These are phyloP conservation scores for Mariannaea elegans DNA, from an alignment of 2,329 filamentous ascomycete genomes.

Conservation along the genomic window DNA sequence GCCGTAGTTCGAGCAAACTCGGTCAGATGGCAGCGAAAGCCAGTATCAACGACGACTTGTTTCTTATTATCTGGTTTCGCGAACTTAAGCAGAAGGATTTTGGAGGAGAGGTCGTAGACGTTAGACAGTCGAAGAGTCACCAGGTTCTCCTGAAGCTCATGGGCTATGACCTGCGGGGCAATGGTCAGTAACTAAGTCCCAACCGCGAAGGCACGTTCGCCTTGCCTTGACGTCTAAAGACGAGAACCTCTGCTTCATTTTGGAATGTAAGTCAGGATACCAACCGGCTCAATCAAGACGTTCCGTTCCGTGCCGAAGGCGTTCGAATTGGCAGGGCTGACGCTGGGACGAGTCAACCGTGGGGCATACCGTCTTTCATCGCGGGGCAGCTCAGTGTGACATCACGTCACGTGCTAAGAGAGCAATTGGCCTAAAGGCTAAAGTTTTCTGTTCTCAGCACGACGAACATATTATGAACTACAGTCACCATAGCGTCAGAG, in stretches of 20 bases:
- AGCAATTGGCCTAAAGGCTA: not conserved
- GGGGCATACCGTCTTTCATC: conserved; percentile 26
- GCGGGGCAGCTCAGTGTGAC: conserved; percentile 28
- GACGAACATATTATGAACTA: not conserved
- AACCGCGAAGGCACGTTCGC: not conserved
- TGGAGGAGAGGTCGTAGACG: conserved; percentile 94
- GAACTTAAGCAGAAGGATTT: conserved; percentile 96
- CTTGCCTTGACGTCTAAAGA: conserved; percentile 78
- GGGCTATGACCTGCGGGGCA: conserved; percentile 79
- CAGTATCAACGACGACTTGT: conserved; percentile 91
- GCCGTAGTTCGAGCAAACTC: conserved; percentile 89
- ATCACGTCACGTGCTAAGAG: conserved; percentile 30
- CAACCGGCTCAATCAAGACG: conserved; percentile 6
- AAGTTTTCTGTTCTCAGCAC: not conserved
- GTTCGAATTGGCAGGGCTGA: conserved; percentile 2
- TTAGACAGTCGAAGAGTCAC: conserved; percentile 86
- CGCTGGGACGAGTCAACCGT: conserved; percentile 22
- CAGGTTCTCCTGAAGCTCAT: conserved; percentile 84
- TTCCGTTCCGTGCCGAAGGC: conserved; percentile 17
- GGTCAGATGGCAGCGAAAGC: conserved; percentile 95
- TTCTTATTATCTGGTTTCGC: conserved; percentile 88
- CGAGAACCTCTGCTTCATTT: conserved; percentile 82
- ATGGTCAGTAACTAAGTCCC: conserved; percentile 20
- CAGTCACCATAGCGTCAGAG: not conserved
- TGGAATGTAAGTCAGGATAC: conserved; percentile 32